Percentiles rank a stretch among this genome's conserved stretches.
Evolutionary conservation across 257 asterid species (phyloP).

Genomic region (Solanum ossicruentum): DNA sequence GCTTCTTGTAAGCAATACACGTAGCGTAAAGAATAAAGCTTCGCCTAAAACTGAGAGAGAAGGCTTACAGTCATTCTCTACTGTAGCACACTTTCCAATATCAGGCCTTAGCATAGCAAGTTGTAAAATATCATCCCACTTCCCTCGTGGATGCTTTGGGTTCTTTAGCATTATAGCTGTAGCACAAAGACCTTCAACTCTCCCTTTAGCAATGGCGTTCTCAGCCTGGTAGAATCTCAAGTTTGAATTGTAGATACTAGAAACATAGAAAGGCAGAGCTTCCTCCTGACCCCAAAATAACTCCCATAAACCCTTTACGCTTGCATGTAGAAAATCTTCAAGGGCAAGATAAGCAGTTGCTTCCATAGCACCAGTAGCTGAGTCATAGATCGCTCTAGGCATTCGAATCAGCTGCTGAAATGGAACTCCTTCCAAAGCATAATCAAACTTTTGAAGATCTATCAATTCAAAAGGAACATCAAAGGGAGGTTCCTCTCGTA

Average conservation of each 20-base stretch:
- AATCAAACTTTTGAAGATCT: constrained; percentile 92
- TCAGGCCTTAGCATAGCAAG: constrained; percentile 71
- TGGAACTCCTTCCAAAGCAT: constrained; percentile 77
- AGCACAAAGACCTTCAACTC: constrained; percentile 66
- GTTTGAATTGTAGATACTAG: constrained; percentile 51
- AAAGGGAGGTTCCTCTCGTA: constrained; percentile 22
- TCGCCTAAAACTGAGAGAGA: constrained; percentile 39
- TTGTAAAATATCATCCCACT: constrained; percentile 90
- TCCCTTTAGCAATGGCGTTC: constrained; percentile 71
- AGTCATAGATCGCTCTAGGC: constrained; percentile 71
- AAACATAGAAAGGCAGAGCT: constrained; percentile 58
- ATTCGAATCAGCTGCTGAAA: constrained; percentile 85
- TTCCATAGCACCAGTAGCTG: constrained; percentile 52
- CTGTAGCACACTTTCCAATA: constrained; percentile 30
- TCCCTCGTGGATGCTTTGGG: constrained; percentile 91
- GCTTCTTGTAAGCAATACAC: constrained; percentile 79
- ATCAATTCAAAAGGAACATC: constrained; percentile 82
- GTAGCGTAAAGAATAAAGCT: constrained; percentile 77
- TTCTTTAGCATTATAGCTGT: constrained; percentile 77
- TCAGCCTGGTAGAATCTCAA: constrained; percentile 75
- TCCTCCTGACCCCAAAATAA: constrained; percentile 78
- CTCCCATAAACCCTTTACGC: constrained; percentile 71
- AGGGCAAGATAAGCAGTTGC: constrained; percentile 80
- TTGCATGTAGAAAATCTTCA: constrained; percentile 81
- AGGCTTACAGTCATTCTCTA: constrained; percentile 31